Conservation (phyloP, 2,329 filamentous ascomycete species). For the Colletotrichum aenigma region DNA sequence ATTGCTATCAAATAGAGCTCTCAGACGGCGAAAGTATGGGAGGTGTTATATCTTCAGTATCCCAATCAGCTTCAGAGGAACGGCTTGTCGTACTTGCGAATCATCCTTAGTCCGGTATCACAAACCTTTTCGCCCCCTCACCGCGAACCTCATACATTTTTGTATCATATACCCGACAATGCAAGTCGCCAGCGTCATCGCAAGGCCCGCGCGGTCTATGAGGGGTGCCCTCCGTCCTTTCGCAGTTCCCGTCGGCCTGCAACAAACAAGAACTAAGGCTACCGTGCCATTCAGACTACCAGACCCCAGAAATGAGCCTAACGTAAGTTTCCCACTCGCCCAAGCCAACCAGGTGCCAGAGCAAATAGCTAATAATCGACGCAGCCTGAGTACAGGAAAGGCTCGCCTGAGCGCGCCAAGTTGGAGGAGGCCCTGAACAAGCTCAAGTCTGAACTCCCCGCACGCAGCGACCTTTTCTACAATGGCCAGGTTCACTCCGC, state of each 20-base stretch:
- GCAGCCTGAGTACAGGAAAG: slow-evolving; percentile 33
- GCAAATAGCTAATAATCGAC: background rate
- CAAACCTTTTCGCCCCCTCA: background rate
- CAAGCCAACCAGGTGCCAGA: background rate
- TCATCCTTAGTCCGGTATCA: background rate
- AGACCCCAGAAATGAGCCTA: slow-evolving; percentile 35
- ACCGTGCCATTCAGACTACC: slow-evolving; percentile 35
- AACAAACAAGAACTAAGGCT: slow-evolving; percentile 27
- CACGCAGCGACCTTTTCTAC: slow-evolving; percentile 35
- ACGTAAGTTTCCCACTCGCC: slow-evolving; percentile 23
- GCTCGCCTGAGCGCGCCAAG: slow-evolving; percentile 31
- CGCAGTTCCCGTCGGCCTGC: slow-evolving; percentile 15
- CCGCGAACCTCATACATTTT: background rate
- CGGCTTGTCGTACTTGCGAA: background rate
- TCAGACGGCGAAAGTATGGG: background rate
- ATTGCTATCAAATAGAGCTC: background rate
- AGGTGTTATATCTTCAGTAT: background rate
- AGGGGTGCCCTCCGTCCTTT: background rate
- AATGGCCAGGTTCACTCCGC: slow-evolving; percentile 30
- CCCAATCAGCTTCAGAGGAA: background rate
- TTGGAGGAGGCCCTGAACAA: slow-evolving; percentile 32
- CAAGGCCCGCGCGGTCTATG: background rate
- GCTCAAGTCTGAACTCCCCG: slow-evolving; percentile 33
- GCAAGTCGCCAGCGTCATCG: background rate
- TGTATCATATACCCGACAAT: background rate